Base-by-base conservation (phyloP, 1,284 basidiomycete species). In the Marasmius tenuissimus region DNA sequence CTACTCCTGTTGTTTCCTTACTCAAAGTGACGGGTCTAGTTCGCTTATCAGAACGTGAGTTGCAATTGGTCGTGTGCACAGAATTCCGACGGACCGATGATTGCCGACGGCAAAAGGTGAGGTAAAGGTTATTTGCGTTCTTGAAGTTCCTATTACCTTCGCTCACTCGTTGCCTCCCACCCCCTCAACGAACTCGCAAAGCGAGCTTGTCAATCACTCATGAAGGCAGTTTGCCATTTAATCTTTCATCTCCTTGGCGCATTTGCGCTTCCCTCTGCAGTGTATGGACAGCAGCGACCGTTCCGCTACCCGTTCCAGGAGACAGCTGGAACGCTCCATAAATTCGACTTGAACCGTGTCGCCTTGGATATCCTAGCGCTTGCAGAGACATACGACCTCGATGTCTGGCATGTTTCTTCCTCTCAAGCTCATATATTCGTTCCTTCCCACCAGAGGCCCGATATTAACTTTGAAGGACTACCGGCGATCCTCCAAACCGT, bases 381-480 rank as follows among this genome's bases (percentile, higher is more conserved):
- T 18, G 27, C 34, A 37, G 34, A 62, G 57, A 54, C 50, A 58
- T 57, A 58, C 61, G 61, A 74, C 57, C 69, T 80, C 18, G 79
- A 81, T 66, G 61, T 81, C 35, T 81, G 80, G 79, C 75, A 78
- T 53, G 64, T 76, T 35, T 65, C 72, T 2, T 63, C 55, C 12
- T 67, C 71, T 4, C 67, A 75, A 60, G 71, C 79, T 54, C 78
- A 81, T 61, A 67, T 80, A 52, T 81, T 79, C 63, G 67, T 68
- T 4, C 72, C 73, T 1, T 57, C 63, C 35, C 65, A 61, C 38
- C 60, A 63, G 18, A 40, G 20, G 27, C 27, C 49, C 20, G 34
- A 16, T 48, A 42, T 27, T 16, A 58, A 33, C 33, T 35, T 12
- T 8, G 20, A 8, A 20, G 49, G 60, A 37, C 62, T 71, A 27